Evolutionary conservation across 805 yeast genomes (phyloP), one percentile per base, ranked within the genome.

Genomic region (Zygoascus biomembranicola): DNA sequence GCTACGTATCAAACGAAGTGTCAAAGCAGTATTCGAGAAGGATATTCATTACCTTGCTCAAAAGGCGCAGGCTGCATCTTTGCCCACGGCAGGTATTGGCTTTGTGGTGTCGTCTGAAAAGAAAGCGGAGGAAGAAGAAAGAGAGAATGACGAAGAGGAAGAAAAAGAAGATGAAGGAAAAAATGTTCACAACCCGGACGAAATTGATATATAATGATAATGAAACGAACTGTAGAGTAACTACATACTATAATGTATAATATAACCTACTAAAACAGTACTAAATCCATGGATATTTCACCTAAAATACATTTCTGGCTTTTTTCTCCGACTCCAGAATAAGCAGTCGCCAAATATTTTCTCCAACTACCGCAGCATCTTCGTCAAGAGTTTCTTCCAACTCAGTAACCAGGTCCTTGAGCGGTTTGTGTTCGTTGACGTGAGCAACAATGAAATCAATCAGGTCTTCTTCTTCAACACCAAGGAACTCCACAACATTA

Each of bases 1-100:
- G 90, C 65, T 88, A 23, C 69, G 83, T 47, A 71, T 73, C 56
- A 85, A 82, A 63, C 74, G 88, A 57, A 63, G 69, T 14, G 66
- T 73, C n/a, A 59, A 56, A 45, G 67, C 37, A 23, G 31, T 39
- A 4, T 46, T 46, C 18, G 32, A 46, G 16, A 18, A 14, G 4
- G 49, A 46, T 46, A 28, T 46, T 16, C 18, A 32, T 13, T 8
- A 54, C 62, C 18, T 56, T 35, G 47, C 31, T 41, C n/a, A n/a
- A n/a, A 42, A 43, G 20, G 42, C 28, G 19, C 32, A 19, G 16
- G 42, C 32, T 32, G 39, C 44, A 35, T 11, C 39, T 5, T n/a
- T 35, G 10, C 39, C 39, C 16, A 35, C 39, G 2, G 57, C 60
- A 13, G 60, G 62, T 10, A 48, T 56, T 14, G 66, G 66, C 19